Conservation (phyloP, 495 filamentous ascomycete species). For the Xylaria grammica region DNA sequence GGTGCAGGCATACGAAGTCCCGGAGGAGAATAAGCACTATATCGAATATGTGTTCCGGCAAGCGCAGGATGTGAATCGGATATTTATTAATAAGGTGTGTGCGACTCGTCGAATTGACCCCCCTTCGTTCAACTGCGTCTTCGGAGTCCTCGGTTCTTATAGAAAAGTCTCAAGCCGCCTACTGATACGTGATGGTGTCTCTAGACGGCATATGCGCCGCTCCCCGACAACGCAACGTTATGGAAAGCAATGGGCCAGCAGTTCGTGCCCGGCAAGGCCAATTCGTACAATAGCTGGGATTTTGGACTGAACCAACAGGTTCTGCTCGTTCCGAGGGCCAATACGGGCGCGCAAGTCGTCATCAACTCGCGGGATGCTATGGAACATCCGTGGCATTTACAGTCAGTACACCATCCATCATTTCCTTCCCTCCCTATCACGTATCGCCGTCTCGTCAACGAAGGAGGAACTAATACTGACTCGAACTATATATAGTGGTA, state of each 20-base stretch:
- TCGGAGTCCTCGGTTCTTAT: neutral
- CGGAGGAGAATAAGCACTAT: constrained; percentile 35
- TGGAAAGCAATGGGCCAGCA: constrained; percentile 38
- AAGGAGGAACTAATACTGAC: constrained; percentile 20
- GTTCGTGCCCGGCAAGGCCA: constrained; percentile 30
- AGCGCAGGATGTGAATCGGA: constrained; percentile 40
- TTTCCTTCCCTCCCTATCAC: neutral
- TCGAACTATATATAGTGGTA: constrained; percentile 1
- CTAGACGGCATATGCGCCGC: constrained; percentile 36
- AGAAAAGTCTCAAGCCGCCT: neutral
- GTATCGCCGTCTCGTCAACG: neutral
- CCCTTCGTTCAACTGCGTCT: neutral
- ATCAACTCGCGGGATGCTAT: constrained; percentile 69
- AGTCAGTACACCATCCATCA: constrained; percentile 27
- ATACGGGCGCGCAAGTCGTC: constrained; percentile 67
- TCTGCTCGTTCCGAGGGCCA: constrained; percentile 59
- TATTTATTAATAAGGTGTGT: constrained; percentile 41
- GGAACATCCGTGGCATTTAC: constrained; percentile 43
- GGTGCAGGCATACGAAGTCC: constrained; percentile 30
- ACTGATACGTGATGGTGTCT: neutral
- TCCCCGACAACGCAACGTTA: constrained; percentile 34
- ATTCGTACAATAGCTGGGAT: constrained; percentile 41
- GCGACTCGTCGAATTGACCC: neutral
- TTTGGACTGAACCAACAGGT: constrained; percentile 40
- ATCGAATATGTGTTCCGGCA: constrained; percentile 40